These are phyloP conservation scores for Colletotrichum eremochloae DNA, from an alignment of 2,329 filamentous ascomycete species.

Conservation along the genomic window DNA sequence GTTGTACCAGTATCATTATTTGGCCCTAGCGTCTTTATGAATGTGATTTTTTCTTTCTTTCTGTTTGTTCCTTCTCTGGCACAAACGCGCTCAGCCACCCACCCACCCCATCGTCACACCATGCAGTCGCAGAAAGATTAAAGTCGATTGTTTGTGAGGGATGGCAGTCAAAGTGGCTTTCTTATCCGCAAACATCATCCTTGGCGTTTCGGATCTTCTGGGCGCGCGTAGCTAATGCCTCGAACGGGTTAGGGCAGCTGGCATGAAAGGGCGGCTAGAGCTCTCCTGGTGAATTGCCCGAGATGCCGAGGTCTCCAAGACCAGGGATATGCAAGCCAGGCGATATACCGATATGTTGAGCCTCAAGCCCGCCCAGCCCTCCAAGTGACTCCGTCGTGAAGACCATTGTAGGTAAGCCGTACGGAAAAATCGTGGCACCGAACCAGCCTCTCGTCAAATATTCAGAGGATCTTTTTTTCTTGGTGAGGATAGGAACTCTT, in stretches of 20 bases:
- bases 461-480: conserved; percentile 19
- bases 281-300: conserved; percentile 5
- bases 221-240: conserved; percentile 14
- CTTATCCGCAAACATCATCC: conserved; percentile 18
- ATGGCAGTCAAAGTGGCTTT: background rate
- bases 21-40: too few relatives aligned
- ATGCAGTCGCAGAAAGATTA: conserved; percentile 11
- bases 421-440: conserved; percentile 5
- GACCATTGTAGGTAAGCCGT: background rate
- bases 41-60: background rate
- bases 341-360: conserved; percentile 16
- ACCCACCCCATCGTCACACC: background rate
- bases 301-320: background rate
- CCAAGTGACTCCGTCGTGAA: background rate
- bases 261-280: conserved; percentile 1
- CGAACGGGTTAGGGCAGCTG: conserved; percentile 21
- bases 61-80: conserved; percentile 5
- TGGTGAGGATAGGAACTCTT: conserved; percentile 18
- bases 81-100: background rate
- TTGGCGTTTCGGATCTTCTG: conserved; percentile 28
- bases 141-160: conserved; percentile 9
- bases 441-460: conserved; percentile 12
- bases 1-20: too few relatives aligned
- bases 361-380: conserved; percentile 25
- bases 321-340: conserved; percentile 33